Percentiles rank a stretch among this genome's conserved stretches.
Conservation (phyloP, 805 yeast species). For the Kluyveromyces wickerhamii region DNA sequence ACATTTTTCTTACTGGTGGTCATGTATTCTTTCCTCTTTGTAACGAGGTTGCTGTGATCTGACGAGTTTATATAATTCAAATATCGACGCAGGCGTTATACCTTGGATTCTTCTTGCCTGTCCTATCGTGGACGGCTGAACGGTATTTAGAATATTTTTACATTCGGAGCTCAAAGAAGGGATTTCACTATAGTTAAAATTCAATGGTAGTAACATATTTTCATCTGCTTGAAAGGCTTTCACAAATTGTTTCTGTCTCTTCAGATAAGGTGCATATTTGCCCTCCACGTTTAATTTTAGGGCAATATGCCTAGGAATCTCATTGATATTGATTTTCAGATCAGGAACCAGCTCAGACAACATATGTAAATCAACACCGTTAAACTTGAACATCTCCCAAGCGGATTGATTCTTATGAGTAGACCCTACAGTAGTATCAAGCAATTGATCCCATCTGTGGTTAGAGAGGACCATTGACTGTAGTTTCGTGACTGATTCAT, state of each 20-base stretch:
- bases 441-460: constrained; percentile 49
- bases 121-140: constrained; percentile 85
- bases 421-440: constrained; percentile 44
- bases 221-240: constrained; percentile 83
- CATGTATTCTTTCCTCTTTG: constrained; percentile 4
- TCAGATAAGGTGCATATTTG: constrained; percentile 71
- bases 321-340: constrained; percentile 22
- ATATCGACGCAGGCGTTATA: constrained; percentile 85
- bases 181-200: constrained; percentile 51
- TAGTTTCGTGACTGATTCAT: constrained; percentile 39
- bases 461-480: constrained; percentile 42
- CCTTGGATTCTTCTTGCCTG: constrained; percentile 95
- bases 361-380: constrained; percentile 32
- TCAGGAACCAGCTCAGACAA: constrained; percentile 30
- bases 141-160: constrained; percentile 54
- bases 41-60: constrained; percentile 23
- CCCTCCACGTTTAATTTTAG: constrained; percentile 71
- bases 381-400: constrained; percentile 61
- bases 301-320: constrained; percentile 38
- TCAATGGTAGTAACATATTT: constrained; percentile 55
- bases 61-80: constrained; percentile 59
- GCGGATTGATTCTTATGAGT: constrained; percentile 52
- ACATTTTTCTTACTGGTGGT: background rate
- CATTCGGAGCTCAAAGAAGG: constrained; percentile 73
- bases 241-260: constrained; percentile 62